phyloP scores from a whole-genome alignment of 148 eudicot genomes.

The Cornus florida region DNA sequence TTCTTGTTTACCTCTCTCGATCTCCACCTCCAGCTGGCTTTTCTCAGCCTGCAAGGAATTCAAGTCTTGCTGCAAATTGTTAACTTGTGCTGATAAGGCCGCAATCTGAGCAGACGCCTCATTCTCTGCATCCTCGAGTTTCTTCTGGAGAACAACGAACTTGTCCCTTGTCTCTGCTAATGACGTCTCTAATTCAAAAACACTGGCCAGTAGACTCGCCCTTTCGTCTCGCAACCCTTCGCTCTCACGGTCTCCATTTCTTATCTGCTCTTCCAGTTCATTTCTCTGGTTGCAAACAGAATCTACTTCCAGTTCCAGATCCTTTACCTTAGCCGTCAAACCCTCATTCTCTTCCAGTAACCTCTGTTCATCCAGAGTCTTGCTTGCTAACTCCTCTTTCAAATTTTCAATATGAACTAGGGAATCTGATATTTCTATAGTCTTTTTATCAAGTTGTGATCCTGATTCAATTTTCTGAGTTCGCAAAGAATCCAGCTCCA shows the following conservation, averaged over 20 bases:
- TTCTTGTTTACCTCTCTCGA: conserved; percentile 35
- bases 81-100: neutral
- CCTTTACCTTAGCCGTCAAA: conserved; percentile 27
- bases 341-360: conserved; percentile 30
- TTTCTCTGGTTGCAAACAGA: conserved; percentile 37
- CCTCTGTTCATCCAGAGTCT: conserved; percentile 23
- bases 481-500: conserved; percentile 26
- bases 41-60: conserved; percentile 38
- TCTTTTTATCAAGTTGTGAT: conserved; percentile 21
- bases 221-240: conserved; percentile 35
- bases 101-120: conserved; percentile 38
- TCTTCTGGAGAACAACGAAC: conserved; percentile 36
- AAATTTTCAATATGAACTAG: conserved; percentile 25
- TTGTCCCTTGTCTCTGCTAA: conserved; percentile 43
- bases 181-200: conserved; percentile 43
- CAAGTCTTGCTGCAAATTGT: conserved; percentile 40
- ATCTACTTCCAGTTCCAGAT: conserved; percentile 44
- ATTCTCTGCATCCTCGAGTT: conserved; percentile 45
- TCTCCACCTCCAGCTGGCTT: conserved; percentile 44
- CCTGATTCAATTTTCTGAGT: conserved; percentile 32
- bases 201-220: conserved; percentile 28
- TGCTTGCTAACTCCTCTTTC: conserved; percentile 31
- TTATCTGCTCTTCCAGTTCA: conserved; percentile 43
- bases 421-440: conserved; percentile 24
- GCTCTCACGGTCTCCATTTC: conserved; percentile 22